Base-by-base conservation (phyloP, 192 early-diverging fungal genomes). In the Entomortierella chlamydospora region DNA sequence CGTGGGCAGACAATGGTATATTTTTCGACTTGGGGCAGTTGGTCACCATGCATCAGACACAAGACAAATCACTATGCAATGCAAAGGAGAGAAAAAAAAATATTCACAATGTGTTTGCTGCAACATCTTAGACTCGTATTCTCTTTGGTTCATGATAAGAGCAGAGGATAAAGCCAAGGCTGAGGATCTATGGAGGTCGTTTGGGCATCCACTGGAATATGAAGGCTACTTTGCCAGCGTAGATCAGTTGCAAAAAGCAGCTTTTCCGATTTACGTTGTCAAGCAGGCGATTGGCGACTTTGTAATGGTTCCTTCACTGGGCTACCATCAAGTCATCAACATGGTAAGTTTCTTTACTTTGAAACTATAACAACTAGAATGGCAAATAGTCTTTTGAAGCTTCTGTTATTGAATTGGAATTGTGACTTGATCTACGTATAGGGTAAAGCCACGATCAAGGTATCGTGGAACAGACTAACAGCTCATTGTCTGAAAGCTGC, bases 371-470 rank as follows among this genome's bases (percentile, higher is more conserved):
- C n/a, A n/a, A n/a, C n/a, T n/a, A n/a, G n/a, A n/a, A n/a, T n/a
- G n/a, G n/a, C n/a, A n/a, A n/a, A n/a, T n/a, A n/a, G n/a, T n/a
- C n/a, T n/a, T n/a, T n/a, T n/a, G n/a, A n/a, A n/a, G n/a, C n/a
- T n/a, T n/a, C 25, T 26, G 5, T 18, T 5, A 37, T 11, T 37
- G 25, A 12, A 49, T 2, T 10, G 17, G 25, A n/a, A n/a, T n/a
- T n/a, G n/a, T n/a, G n/a, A n/a, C n/a, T 28, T 61, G 20, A 41
- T 37, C 4, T 23, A 22, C 17, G 4, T 50, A 50, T 59, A 79
- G 76, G 76, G 76, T 15, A 70, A 70, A n/a, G 61, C 76, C 10
- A 70, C 76, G 4, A 79, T 79, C 57, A 79, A 79, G 13, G 68
- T 79, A 2, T 64, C 76, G 26, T 79, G 76, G 76, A 79, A 79